Conservation (phyloP, 257 asterid species). For the Solanum commersonii region DNA sequence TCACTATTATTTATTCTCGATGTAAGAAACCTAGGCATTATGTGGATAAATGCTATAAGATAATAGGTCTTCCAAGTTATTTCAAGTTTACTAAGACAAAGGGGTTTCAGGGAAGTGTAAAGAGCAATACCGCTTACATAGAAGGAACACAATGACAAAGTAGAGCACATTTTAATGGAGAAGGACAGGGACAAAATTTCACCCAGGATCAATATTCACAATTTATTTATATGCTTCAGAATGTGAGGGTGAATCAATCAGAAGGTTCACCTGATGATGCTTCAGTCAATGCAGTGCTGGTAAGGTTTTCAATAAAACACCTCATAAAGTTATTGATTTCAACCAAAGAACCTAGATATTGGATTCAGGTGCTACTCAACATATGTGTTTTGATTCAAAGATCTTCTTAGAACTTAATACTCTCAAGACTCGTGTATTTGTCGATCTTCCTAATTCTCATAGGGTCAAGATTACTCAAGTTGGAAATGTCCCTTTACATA, state of each 20-base stretch:
- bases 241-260: background rate
- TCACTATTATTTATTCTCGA: fast-evolving
- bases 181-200: background rate
- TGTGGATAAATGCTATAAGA: background rate
- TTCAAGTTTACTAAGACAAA: background rate
- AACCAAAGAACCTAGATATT: background rate
- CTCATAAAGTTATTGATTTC: background rate
- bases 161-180: background rate
- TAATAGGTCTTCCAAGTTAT: background rate
- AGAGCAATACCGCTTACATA: background rate
- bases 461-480: background rate
- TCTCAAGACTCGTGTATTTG: background rate
- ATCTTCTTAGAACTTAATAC: background rate
- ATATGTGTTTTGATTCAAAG: background rate
- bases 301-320: background rate
- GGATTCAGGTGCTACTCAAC: background rate
- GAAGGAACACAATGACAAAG: background rate
- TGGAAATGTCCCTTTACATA: background rate
- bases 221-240: background rate
- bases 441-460: background rate
- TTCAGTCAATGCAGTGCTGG: background rate
- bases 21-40: background rate
- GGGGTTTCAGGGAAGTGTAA: background rate
- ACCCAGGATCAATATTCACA: background rate
- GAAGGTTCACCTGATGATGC: background rate